Percentiles rank a stretch among this genome's conserved stretches.
Conservation (phyloP, 106 monocot genomes). For the Cymbidium sinense region DNA sequence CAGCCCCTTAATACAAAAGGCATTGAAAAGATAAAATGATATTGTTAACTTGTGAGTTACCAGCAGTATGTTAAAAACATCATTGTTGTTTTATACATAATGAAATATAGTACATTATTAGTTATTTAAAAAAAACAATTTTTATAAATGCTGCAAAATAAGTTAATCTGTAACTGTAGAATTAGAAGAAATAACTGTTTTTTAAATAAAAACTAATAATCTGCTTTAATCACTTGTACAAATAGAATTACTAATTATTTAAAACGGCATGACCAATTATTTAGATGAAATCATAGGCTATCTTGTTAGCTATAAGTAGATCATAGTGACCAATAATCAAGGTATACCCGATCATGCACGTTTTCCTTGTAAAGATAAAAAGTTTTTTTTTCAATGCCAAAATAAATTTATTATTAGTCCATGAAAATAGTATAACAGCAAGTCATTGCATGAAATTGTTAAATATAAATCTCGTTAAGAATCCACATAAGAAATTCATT, state of each 20-base stretch:
- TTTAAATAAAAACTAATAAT: background rate
- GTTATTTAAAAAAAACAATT: background rate
- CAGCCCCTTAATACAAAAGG: too few relatives aligned
- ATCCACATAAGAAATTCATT: too few relatives aligned
- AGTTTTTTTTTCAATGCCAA: too few relatives aligned
- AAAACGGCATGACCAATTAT: too few relatives aligned
- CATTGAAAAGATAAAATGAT: background rate
- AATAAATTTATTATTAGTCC: too few relatives aligned
- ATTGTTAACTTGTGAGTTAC: background rate
- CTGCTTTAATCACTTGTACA: too few relatives aligned
- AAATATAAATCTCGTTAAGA: too few relatives aligned
- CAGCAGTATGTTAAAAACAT: background rate
- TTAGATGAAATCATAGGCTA: too few relatives aligned
- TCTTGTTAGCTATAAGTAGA: too few relatives aligned
- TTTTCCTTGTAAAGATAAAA: background rate
- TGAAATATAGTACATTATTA: background rate
- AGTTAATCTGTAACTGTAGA: background rate
- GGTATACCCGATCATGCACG: background rate
- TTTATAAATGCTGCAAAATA: background rate
- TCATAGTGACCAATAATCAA: background rate
- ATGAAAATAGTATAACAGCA: too few relatives aligned
- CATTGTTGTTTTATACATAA: background rate
- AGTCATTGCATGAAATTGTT: too few relatives aligned
- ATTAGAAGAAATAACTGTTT: background rate
- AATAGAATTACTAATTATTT: background rate